phyloP scores from a whole-genome alignment of 164 flowering plant species.

The Nelumbo lutea region DNA sequence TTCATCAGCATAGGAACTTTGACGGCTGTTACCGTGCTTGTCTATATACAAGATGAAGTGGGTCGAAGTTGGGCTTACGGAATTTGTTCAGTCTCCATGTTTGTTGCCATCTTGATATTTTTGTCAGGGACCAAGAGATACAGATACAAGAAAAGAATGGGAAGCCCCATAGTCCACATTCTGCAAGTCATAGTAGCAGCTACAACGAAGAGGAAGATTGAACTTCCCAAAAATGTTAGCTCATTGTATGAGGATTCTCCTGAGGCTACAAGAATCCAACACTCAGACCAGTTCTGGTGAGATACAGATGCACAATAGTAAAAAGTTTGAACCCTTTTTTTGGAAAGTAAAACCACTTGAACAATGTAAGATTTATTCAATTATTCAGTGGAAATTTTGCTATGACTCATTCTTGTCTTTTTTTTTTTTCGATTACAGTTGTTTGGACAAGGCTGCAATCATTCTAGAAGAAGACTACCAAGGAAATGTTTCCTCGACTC shows the following conservation, averaged over 20 bases:
- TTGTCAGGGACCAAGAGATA: conserved; percentile 16
- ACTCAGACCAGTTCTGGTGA: conserved; percentile 9
- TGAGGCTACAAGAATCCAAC: background rate
- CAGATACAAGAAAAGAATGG: conserved; percentile 20
- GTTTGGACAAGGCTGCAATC: conserved; percentile 30
- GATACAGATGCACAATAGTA: background rate
- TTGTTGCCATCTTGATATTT: conserved; percentile 12
- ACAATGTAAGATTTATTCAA: too few species aligned
- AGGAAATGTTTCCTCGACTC: background rate
- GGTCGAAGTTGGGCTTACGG: conserved; percentile 26
- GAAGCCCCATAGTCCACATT: conserved; percentile 25
- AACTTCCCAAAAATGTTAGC: conserved; percentile 10
- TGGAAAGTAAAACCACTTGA: too few species aligned
- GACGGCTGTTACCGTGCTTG: conserved; percentile 23
- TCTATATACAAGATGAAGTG: conserved; percentile 24
- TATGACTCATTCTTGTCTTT: too few species aligned
- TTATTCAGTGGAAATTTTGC: background rate
- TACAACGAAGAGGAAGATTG: conserved; percentile 18
- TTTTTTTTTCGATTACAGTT: conserved; percentile 13
- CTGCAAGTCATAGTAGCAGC: conserved; percentile 20
- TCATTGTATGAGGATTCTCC: conserved; percentile 4
- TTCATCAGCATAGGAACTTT: conserved; percentile 20
- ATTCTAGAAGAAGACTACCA: background rate
- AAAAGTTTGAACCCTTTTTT: too few species aligned
- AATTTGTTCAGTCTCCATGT: conserved; percentile 15